Base-by-base conservation (phyloP, 768 basidiomycete species). In the Suillus sp. region DNA sequence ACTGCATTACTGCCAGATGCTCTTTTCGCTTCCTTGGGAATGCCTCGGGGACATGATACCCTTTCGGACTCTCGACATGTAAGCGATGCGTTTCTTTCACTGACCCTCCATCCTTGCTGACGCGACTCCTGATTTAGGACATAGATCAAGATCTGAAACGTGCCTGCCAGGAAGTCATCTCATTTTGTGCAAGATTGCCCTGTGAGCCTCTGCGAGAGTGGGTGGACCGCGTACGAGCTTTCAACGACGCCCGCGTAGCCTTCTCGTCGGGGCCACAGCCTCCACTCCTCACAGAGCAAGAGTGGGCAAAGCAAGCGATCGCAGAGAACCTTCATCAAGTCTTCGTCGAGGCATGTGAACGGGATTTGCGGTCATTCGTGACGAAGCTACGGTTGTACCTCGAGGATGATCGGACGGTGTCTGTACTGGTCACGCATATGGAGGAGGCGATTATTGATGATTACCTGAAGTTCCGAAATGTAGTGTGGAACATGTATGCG, bases 71-170 rank as follows among this genome's bases (percentile, higher is more conserved):
- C 91, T 7, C 88, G 88, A 78, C 84, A 86, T 60, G 94, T 94
- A 69, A 59, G 82, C 75, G 13, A 4, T 56, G 13, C 1, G 10
- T n/a, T 25, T 57, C 27, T 48, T 57, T 59, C 37, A 16, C 32
- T 10, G 0, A 13, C 45, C 20, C 35, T 1, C 57, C 54, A 34
- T 32, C 38, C 57, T 34, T 54, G 18, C 62, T 60, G 18, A 51
- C 38, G 32, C n/a, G 18, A 53, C 51, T 53, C 5, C 32, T 13
- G 10, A 38, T 30, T 32, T 73, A 96, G 93, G 90, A 89, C 64
- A 90, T 97, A 67, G 96, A 98, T 76, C 83, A 88, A 55, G 91
- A 90, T 35, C 85, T 98, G 34, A 92, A 94, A 70, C 80, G 81
- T 20, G 89, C 88, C 0, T 99, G 96, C 77, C 94, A 96, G 78